Evolutionary conservation across 179 eudicot genomes (phyloP).

Genomic region (Beta macrorhiza): DNA sequence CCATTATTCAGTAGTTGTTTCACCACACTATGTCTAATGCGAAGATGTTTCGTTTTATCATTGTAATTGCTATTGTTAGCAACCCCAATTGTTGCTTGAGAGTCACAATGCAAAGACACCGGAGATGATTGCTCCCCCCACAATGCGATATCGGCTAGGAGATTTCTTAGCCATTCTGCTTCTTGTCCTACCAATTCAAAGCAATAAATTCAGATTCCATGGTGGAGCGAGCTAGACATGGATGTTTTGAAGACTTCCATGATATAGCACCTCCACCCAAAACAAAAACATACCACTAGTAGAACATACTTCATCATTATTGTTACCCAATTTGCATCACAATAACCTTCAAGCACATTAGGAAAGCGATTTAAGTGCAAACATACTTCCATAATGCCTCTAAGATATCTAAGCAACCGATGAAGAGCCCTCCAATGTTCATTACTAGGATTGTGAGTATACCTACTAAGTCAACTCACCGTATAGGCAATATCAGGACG

Average conservation of each 20-base stretch:
- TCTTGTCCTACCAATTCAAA: neutral
- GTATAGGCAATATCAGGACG: no score
- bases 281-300: slow-evolving; percentile 11
- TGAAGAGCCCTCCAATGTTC: neutral
- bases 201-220: no score
- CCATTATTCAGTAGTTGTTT: no score
- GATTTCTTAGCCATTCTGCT: neutral
- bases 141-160: neutral
- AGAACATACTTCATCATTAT: slow-evolving; percentile 1
- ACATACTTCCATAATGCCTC: neutral
- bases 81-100: neutral
- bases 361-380: neutral
- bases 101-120: neutral
- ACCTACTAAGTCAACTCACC: no score
- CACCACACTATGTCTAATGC: no score
- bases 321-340: neutral
- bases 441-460: no score
- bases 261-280: no score
- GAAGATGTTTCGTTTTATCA: no score
- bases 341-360: neutral
- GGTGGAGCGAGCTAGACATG: no score
- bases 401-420: neutral
- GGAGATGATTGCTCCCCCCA: neutral
- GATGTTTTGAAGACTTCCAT: no score
- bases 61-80: no score